These are phyloP conservation scores for Cyclanthera cordifolia DNA, from an alignment of 306 rosid species.

Conservation along the genomic window DNA sequence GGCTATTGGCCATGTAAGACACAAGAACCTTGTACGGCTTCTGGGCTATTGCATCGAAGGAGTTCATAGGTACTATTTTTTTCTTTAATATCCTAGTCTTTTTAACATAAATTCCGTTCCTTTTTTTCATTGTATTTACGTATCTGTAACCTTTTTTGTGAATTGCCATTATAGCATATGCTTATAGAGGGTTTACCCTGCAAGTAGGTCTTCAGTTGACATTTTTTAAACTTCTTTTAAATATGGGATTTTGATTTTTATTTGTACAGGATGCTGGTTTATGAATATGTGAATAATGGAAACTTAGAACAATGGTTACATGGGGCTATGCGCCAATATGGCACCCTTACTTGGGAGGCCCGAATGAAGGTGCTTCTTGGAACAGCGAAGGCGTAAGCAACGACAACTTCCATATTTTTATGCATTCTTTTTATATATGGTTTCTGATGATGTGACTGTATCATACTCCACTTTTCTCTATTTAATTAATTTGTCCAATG, in stretches of 20 bases:
- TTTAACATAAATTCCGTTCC: background rate
- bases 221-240: background rate
- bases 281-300: slow-evolving; percentile 93
- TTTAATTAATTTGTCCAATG: background rate
- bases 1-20: slow-evolving; percentile 95
- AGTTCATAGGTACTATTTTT: slow-evolving; percentile 55
- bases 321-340: slow-evolving; percentile 64
- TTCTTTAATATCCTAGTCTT: too few relatives aligned
- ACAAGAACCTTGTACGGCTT: slow-evolving; percentile 86
- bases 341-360: slow-evolving; percentile 82
- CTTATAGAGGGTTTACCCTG: background rate
- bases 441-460: background rate
- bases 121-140: background rate
- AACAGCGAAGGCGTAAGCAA: slow-evolving; percentile 91
- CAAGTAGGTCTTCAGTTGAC: background rate
- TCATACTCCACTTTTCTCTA: background rate
- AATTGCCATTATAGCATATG: background rate
- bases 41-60: slow-evolving; percentile 91
- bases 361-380: slow-evolving; percentile 80
- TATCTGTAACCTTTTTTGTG: background rate
- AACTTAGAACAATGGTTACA: slow-evolving; percentile 95
- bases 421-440: background rate
- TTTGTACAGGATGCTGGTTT: slow-evolving; percentile 68
- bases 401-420: background rate
- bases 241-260: slow-evolving; percentile 1